Percentiles rank a stretch among this genome's conserved stretches.
Evolutionary conservation across 140 eudicot species (phyloP).

Genomic region (Stevia rebaudiana): DNA sequence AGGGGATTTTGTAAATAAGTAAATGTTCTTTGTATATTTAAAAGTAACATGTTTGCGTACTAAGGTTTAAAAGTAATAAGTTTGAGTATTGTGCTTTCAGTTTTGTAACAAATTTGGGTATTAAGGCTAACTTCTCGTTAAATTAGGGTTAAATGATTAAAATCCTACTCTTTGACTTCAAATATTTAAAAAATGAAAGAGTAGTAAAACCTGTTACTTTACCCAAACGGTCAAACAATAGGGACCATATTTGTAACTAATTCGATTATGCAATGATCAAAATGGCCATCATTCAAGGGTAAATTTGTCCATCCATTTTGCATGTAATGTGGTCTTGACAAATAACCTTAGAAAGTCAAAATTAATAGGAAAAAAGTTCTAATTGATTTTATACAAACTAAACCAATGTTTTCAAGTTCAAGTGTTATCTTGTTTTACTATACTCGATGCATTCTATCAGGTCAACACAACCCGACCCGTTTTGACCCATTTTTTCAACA

Average conservation of each 20-base stretch:
- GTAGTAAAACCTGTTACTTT: too few relatives aligned
- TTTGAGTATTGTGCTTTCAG: too few relatives aligned
- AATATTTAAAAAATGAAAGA: too few relatives aligned
- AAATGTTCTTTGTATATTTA: too few relatives aligned
- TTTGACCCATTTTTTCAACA: slow-evolving; percentile 13
- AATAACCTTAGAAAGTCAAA: neutral
- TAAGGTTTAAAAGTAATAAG: too few relatives aligned
- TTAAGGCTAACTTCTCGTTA: too few relatives aligned
- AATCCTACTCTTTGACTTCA: too few relatives aligned
- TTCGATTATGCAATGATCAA: neutral
- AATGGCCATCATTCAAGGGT: neutral
- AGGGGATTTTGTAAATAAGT: neutral
- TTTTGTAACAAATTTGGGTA: too few relatives aligned
- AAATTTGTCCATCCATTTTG: neutral
- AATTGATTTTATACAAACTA: neutral
- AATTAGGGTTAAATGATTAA: too few relatives aligned
- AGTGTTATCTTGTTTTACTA: neutral
- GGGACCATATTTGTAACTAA: too few relatives aligned
- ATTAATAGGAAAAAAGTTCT: neutral
- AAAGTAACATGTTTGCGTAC: too few relatives aligned
- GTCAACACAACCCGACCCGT: neutral
- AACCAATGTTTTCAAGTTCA: neutral
- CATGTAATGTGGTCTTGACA: neutral
- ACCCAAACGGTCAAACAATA: too few relatives aligned
- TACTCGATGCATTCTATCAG: neutral